Conservation (phyloP, 768 basidiomycete species). For the Vishniacozyma victoriae region DNA sequence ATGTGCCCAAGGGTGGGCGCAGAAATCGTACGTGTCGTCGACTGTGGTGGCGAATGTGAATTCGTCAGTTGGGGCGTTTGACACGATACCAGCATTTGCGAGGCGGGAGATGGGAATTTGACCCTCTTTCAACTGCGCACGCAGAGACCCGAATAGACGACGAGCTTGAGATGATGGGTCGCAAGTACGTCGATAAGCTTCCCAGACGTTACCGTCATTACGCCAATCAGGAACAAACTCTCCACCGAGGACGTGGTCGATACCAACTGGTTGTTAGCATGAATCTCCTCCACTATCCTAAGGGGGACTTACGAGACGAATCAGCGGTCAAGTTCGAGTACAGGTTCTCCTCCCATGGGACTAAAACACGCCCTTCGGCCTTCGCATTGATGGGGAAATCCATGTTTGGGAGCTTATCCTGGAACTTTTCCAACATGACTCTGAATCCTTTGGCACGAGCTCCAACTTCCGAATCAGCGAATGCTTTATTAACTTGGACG, state of each 20-base stretch:
- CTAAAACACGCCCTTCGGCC: constrained; percentile 86
- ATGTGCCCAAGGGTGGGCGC: constrained; percentile 71
- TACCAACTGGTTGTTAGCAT: constrained; percentile 49
- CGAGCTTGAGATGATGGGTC: constrained; percentile 70
- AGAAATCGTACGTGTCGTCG: constrained; percentile 70
- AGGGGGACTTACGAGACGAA: constrained; percentile 40
- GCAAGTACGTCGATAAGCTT: constrained; percentile 89
- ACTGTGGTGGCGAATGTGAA: constrained; percentile 61
- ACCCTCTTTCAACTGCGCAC: constrained; percentile 49
- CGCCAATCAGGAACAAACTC: constrained; percentile 77
- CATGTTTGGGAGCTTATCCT: constrained; percentile 75
- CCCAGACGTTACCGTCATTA: constrained; percentile 78
- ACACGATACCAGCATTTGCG: constrained; percentile 48
- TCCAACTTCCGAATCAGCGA: constrained; percentile 63
- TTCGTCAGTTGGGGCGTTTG: constrained; percentile 48
- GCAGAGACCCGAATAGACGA: constrained; percentile 71
- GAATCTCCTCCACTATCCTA: too few relatives aligned
- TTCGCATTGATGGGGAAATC: constrained; percentile 89
- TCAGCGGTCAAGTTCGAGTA: constrained; percentile 64
- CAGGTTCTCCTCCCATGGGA: constrained; percentile 80
- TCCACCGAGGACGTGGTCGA: constrained; percentile 58
- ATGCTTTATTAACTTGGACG: constrained; percentile 58
- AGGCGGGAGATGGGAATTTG: constrained; percentile 43
- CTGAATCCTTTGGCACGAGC: constrained; percentile 73
- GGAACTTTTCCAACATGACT: constrained; percentile 67